Evolutionary conservation across 2,329 filamentous ascomycete species (phyloP).

Genomic region (Colletotrichum horii): DNA sequence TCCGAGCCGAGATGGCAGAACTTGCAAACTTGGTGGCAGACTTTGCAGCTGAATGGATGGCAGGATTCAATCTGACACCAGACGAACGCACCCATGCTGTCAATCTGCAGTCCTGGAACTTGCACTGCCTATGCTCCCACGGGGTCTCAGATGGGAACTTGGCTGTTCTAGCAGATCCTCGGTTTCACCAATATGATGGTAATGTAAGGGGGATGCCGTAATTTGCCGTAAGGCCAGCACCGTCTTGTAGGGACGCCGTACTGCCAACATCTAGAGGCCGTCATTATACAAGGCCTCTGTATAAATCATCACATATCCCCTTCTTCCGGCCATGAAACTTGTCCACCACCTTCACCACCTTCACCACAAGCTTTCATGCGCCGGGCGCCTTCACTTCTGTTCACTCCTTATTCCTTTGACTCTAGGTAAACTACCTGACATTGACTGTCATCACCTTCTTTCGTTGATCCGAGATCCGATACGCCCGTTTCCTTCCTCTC

Average conservation of each 20-base stretch:
- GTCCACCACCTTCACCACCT: neutral
- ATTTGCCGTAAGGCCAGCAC: neutral
- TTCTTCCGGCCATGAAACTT: neutral
- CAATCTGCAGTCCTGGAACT: neutral
- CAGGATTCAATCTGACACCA: constrained; percentile 1
- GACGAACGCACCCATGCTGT: constrained; percentile 4
- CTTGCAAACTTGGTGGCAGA: neutral
- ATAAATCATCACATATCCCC: neutral
- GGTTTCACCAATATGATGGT: neutral
- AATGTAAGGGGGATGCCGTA: neutral
- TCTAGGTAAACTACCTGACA: neutral
- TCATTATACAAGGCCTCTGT: neutral
- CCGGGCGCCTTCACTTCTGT: neutral
- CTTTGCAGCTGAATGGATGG: constrained; percentile 1
- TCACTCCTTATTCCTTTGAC: neutral
- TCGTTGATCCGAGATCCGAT: neutral
- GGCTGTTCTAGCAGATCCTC: neutral
- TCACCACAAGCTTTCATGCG: neutral
- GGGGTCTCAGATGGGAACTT: neutral
- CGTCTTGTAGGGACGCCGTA: neutral
- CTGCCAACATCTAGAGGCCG: neutral
- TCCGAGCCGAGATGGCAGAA: neutral
- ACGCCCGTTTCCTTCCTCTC: neutral
- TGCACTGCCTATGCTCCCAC: neutral
- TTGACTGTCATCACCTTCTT: neutral